Evolutionary conservation across 208 protist species (phyloP), one percentile per base, ranked within the genome.

Genomic region (Acanthamoeba lenticulata): DNA sequence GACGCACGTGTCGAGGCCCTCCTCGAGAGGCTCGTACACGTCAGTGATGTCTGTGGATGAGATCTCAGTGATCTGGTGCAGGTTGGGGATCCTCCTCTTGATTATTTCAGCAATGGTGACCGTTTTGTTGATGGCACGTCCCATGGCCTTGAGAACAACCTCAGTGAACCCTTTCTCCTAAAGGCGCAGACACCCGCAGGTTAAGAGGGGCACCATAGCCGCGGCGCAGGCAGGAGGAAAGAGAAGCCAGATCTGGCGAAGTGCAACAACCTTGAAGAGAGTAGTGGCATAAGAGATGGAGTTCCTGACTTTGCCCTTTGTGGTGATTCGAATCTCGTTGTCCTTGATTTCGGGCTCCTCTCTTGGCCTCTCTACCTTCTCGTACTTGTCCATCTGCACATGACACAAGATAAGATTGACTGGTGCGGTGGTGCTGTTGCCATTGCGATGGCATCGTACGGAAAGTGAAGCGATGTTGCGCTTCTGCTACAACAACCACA

Each of bases 71-170:
- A 93, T 47, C 55, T 93, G 90, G 60, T 93, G 90, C 17, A 93
- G 55, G 32, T 42, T 55, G 5, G 74, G 42, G n/a, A 93, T 83
- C 38, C 90, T 93, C n/a, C 90, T 93, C 62, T 93, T 93, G 44
- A 93, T 62, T 17, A 93, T 93, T 45, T 93, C 90, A 29, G 90
- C 90, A 15, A 93, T 83, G 32, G 90, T 86, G 32, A 93, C 90
- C 29, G 60, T 62, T 38, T 93, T 93, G 57, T 93, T 93, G 60
- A 93, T 93, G 57, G 90, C 90, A 86, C 90, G 44, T 13, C 90
- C 90, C 90, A 93, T 93, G 52, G 90, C 90, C 62, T 93, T 93
- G 6, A 93, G 45, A 9, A 93, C 47, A 3, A 93, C 62, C 42
- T 74, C 55, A 13, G 40, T 83, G 77, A 65, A 49, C 7, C 77